Evolutionary conservation across 495 filamentous ascomycete genomes (phyloP), one percentile per base, ranked within the genome.

Genomic region (Apodospora peruviana): DNA sequence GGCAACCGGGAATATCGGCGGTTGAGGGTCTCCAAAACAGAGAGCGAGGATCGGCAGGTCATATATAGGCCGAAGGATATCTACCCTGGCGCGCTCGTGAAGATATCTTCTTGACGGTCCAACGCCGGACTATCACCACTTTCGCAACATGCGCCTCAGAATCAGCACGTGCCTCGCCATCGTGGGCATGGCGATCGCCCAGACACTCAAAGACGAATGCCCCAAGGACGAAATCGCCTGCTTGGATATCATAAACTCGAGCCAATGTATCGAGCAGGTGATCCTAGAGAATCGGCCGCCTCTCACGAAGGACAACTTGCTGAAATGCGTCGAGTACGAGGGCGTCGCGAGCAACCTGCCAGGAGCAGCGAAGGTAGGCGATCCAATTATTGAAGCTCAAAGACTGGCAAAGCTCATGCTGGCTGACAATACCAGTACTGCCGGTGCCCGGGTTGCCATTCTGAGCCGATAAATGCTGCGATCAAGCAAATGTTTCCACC

Each of bases 401-500:
- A 1, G 12, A 22, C 8, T 5, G 5, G 14, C 1, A 5, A n/a
- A 18, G 4, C 16, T 11, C 2, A 12, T 24, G 11, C 12, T 35
- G 24, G 20, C 17, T 1, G n/a, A 45, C 21, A 12, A 18, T 18
- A 3, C 3, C 5, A 67, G 64, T 54, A 54, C 27, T 68, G 65
- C 42, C 57, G 55, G 54, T 68, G 65, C 39, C 48, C 62, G 3
- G 65, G 65, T 12, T 68, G 65, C 39, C 65, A 68, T 53, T 60
- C 57, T 29, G 44, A 50, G 11, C 24, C 47, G 16, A 60, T 64
- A 19, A 64, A 62, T 40, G 48, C 23, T 34, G 53, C 40, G 2
- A 51, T 56, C 20, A 21, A 22, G 17, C 12, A 59, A 35, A 23
- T 53, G 38, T 65, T 65, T 37, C 61, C 61, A 14, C 51, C 58